A percentile compares a stretch with the other conserved stretches of the same genome.
These are phyloP conservation scores for Cunninghamia lanceolata DNA, from an alignment of 75 land plant genomes.

Conservation along the genomic window DNA sequence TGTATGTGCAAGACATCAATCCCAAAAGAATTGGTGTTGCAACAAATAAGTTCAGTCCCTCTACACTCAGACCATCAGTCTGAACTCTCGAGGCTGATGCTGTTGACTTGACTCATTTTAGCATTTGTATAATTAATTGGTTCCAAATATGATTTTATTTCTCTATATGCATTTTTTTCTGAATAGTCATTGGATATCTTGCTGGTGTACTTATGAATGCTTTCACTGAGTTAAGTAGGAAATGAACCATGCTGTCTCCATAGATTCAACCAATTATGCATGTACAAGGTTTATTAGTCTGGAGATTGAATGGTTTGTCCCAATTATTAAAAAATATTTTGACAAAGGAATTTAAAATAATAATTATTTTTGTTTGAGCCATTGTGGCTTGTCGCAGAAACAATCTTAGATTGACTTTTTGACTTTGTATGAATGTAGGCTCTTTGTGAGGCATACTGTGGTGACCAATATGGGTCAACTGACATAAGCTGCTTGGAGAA, in stretches of 20 bases:
- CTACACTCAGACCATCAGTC: not conserved
- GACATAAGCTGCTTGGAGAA: slow-evolving; percentile 55
- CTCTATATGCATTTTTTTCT: not conserved
- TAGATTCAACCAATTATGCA: not conserved
- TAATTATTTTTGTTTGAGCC: not conserved
- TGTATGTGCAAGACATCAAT: not conserved
- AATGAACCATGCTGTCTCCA: not conserved
- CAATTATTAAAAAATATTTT: not conserved
- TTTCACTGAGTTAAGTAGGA: not conserved
- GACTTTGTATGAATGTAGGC: slow-evolving; percentile 41
- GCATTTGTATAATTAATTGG: not conserved
- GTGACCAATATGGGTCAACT: slow-evolving; percentile 67
- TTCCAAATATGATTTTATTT: not conserved
- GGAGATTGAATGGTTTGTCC: not conserved
- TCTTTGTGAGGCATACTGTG: slow-evolving; percentile 73
- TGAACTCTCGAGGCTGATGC: not conserved
- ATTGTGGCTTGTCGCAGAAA: not conserved
- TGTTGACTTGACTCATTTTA: not conserved
- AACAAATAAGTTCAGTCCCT: not conserved
- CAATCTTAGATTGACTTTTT: not conserved
- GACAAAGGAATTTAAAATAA: not conserved
- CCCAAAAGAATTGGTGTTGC: not conserved
- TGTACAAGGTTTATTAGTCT: not conserved
- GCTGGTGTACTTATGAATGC: not conserved
- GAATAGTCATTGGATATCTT: not conserved